Base-by-base conservation (phyloP, 2,329 filamentous ascomycete species). In the Knufia petricola region DNA sequence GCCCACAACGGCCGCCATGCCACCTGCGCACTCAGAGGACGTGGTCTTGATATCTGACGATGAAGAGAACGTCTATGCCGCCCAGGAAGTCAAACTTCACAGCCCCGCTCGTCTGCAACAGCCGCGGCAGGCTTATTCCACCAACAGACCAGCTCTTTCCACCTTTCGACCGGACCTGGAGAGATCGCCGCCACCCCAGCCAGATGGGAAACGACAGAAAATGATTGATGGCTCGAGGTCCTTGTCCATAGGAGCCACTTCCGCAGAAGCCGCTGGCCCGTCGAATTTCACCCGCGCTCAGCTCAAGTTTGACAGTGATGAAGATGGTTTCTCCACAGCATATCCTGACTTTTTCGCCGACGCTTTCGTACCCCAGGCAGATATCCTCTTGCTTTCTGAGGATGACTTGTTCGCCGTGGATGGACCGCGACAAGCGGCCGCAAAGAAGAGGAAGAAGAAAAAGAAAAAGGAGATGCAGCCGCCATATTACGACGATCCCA, bases 401-500 rank as follows among this genome's bases (percentile, higher is more conserved):
- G n/a, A n/a, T n/a, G n/a, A n/a, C n/a, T n/a, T n/a, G n/a, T n/a
- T n/a, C n/a, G n/a, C n/a, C n/a, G n/a, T n/a, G n/a, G n/a, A n/a
- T n/a, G n/a, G n/a, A n/a, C n/a, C n/a, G n/a, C n/a, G n/a, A n/a
- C n/a, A n/a, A n/a, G n/a, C n/a, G n/a, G n/a, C n/a, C n/a, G n/a
- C n/a, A n/a, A n/a, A n/a, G n/a, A n/a, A n/a, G n/a, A n/a, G n/a
- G n/a, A n/a, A n/a, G n/a, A n/a, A n/a, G n/a, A 46, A 32, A 39
- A 49, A 46, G 43, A 39, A 51, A 20, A n/a, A 17, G 31, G 23
- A 17, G 17, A 17, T 20, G 12, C 17, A 45, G 40, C 34, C 51
- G 15, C 57, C 56, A n/a, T 59, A 56, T 36, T 62, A 57, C 36
- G 50, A 56, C 8, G 52, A 56, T 40, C 28, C 50, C 20, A 51